A percentile compares a stretch with the other conserved stretches of the same genome.
These are phyloP conservation scores for Neofusicoccum sp. DNA, from an alignment of 2,329 filamentous ascomycete species.

Conservation along the genomic window DNA sequence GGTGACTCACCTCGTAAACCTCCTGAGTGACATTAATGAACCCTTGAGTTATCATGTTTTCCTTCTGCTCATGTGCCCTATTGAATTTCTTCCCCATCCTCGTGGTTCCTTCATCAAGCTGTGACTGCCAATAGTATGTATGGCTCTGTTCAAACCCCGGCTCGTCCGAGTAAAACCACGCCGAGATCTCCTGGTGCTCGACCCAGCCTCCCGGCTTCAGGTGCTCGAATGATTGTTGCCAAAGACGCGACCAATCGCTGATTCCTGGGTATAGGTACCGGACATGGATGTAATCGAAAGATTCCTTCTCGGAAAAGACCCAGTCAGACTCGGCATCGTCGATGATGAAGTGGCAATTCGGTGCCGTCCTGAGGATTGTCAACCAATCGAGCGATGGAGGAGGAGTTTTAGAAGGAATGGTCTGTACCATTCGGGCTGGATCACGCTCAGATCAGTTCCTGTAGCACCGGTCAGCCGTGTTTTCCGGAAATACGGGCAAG, in stretches of 20 bases:
- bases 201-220: constrained; percentile 13
- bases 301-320: constrained; percentile 28
- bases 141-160: constrained; percentile 2
- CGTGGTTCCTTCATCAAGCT: neutral
- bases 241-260: constrained; percentile 4
- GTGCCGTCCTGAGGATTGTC: constrained; percentile 39
- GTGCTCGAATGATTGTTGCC: constrained; percentile 9
- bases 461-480: neutral
- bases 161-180: constrained; percentile 13
- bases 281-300: constrained; percentile 45
- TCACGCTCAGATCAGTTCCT: constrained; percentile 47
- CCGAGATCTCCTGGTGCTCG: constrained; percentile 12
- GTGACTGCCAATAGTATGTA: neutral
- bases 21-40: constrained; percentile 36
- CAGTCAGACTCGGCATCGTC: constrained; percentile 46
- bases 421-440: constrained; percentile 45
- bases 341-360: constrained; percentile 48
- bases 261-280: constrained; percentile 12
- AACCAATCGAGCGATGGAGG: neutral
- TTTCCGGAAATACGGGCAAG: no score
- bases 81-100: constrained; percentile 21
- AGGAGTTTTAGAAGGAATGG: constrained; percentile 23
- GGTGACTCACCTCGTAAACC: constrained; percentile 30
- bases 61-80: constrained; percentile 18
- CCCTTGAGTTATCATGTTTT: constrained; percentile 26